Evolutionary conservation across 345 rosid species (phyloP), one percentile per base, ranked within the genome.

Genomic region (Arabis hirsuta): DNA sequence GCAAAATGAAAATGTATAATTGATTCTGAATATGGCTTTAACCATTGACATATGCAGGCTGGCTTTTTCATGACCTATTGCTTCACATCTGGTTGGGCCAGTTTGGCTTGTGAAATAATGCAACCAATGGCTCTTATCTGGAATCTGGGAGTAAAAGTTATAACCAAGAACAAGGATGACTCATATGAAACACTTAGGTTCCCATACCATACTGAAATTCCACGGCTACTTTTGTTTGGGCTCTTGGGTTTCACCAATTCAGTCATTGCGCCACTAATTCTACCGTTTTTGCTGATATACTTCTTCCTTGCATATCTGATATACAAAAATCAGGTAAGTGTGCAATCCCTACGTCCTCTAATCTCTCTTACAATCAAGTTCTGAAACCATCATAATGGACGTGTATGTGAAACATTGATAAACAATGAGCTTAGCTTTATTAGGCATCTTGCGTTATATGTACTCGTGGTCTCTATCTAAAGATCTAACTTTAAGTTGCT

Each of bases 31-130:
- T 19, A 44, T 46, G 50, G 36, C 72, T 27, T 67, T 31, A 62
- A 32, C 48, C 50, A 36, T n/a, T 59, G 63, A 36, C 9, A 36
- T 75, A 51, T 80, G 81, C 91, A 94, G 97, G 96, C 95, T 80
- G 79, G 85, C 75, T 94, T 94, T 86, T 94, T 94, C 84, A 89
- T 80, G 84, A 91, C 98, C 16, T 91, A 91, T 60, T 86, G 89
- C 56, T 77, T 91, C 67, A 86, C 97, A 61, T 91, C 96, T 29
- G 97, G 97, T 12, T 91, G 96, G 97, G 91, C 97, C 14, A 80
- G 97, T 78, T 77, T 91, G 69, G 76, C 96, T 5, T 76, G 84
- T 74, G 97, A 91, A 84, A 53, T 91, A 50, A 82, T 91, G 87
- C 97, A 89, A 72, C 86, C 84, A 46, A 80, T 80, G 68, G 69